Percentiles rank a stretch among this genome's conserved stretches.
Evolutionary conservation across 1,284 basidiomycete species (phyloP).

Genomic region (Ceratobasidium sp.): DNA sequence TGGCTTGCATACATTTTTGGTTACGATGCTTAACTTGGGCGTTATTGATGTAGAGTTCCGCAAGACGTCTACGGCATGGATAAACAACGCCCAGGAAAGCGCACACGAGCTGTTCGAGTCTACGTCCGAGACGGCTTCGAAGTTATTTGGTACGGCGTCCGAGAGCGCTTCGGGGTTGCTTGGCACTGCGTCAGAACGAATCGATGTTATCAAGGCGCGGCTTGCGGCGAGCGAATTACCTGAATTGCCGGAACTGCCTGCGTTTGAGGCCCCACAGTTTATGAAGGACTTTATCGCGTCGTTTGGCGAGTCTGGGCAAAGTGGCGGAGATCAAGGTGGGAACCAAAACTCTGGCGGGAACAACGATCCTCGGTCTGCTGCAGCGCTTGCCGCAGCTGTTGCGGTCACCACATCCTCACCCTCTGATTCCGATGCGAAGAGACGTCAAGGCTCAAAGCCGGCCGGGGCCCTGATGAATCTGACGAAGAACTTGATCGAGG

Average conservation of each 20-base stretch:
- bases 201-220: slow-evolving; percentile 68
- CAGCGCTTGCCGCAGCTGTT: slow-evolving; percentile 75
- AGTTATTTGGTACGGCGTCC: slow-evolving; percentile 29
- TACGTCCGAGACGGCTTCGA: slow-evolving; percentile 63
- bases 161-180: slow-evolving; percentile 23
- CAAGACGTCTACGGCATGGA: slow-evolving; percentile 72
- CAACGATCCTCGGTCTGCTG: slow-evolving; percentile 49
- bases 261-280: slow-evolving; percentile 75
- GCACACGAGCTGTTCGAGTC: slow-evolving; percentile 72
- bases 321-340: slow-evolving; percentile 16
- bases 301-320: slow-evolving; percentile 31
- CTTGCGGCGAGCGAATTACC: slow-evolving; percentile 70
- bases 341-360: slow-evolving; percentile 51
- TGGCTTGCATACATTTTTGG: not conserved
- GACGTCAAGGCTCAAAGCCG: slow-evolving; percentile 24
- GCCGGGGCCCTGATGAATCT: slow-evolving; percentile 87
- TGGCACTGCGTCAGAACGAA: slow-evolving; percentile 49
- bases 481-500: slow-evolving; percentile 96
- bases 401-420: slow-evolving; percentile 79
- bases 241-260: too few species aligned
- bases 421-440: slow-evolving; percentile 60
- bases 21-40: slow-evolving; percentile 2
- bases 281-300: slow-evolving; percentile 70
- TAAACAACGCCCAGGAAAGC: slow-evolving; percentile 71
- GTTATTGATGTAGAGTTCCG: slow-evolving; percentile 74